Base-by-base conservation (phyloP, 1,284 basidiomycete genomes). In the Papiliotrema laurentii region DNA sequence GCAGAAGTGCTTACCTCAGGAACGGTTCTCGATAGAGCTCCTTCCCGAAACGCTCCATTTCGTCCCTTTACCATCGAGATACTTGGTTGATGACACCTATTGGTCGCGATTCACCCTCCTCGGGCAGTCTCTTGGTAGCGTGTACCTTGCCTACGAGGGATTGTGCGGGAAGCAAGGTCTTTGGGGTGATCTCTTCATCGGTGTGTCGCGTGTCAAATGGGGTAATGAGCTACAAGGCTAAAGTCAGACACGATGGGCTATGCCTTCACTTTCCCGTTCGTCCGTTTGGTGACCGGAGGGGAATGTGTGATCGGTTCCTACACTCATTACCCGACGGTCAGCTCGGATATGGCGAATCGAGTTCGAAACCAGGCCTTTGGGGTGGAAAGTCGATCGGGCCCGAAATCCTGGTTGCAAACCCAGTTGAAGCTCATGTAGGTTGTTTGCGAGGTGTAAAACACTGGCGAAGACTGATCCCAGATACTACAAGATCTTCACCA, bases 271-370 rank as follows among this genome's bases (percentile, higher is more conserved):
- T 92, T 88, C 64, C 89, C 86, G 3, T 74, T 88, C 13, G 84
- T 90, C 2, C 76, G 81, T 4, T 72, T 82, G 33, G 69, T 94
- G 5, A 56, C 71, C 11, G 50, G 71, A 6, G 77, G 78, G 3
- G 71, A 77, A 10, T 77, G 89, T 19, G 84, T 87, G 0, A 80
- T 94, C 14, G 92, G 87, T 2, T 85, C 90, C 21, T 98, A 98
- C 66, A 83, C 93, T 4, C 96, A 99, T 73, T 99, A 97, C 65
- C 94, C 94, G 0, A 94, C 89, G 6, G 94, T 98, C 66, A 90
- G 88, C 66, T 87, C 86, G 1, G 86, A 93, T 58, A 98, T 98
- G 96, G 80, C 98, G 19, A 77, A 79, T 35, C 83, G 94, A 16
- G 90, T 97, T 18, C 75, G 78, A 44, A 77, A 78, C 2, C 78